Percentiles rank a stretch among this genome's conserved stretches.
phyloP scores from a whole-genome alignment of 1,284 basidiomycete genomes.

The Puccinia novopanici region DNA sequence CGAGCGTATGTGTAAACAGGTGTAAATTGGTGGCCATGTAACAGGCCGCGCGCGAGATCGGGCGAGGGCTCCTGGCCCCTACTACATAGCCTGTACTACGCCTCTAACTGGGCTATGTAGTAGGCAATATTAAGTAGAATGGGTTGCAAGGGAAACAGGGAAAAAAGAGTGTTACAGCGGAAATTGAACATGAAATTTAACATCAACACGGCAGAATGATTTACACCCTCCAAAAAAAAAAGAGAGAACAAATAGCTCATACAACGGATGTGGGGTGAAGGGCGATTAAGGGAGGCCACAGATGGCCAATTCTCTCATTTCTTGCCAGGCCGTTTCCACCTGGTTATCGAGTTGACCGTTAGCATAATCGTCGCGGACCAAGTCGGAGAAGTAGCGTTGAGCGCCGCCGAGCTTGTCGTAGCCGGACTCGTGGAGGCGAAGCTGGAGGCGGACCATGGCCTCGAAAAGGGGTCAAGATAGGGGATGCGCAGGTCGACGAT shows the following conservation, averaged over 20 bases:
- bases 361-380: conserved; percentile 92
- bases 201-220: background rate
- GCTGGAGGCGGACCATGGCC: conserved; percentile 91
- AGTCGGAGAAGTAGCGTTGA: conserved; percentile 90
- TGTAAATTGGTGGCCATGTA: too few species aligned
- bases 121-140: too few species aligned
- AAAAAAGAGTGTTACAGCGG: background rate
- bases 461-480: conserved; percentile 98
- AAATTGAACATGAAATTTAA: background rate
- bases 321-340: conserved; percentile 90
- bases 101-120: too few species aligned
- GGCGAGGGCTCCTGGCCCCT: too few species aligned
- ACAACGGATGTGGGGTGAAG: background rate
- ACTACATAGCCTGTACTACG: too few species aligned
- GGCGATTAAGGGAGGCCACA: conserved; percentile 55
- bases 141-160: background rate
- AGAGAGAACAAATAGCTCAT: background rate
- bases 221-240: background rate
- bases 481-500: conserved; percentile 91
- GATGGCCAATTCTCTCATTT: conserved; percentile 94
- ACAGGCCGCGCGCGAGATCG: too few species aligned
- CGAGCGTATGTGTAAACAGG: too few species aligned
- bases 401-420: conserved; percentile 97
- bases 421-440: conserved; percentile 93
- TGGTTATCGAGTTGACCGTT: conserved; percentile 93